phyloP scores from a whole-genome alignment of 2,329 filamentous ascomycete species.

The Fusarium annulatum region DNA sequence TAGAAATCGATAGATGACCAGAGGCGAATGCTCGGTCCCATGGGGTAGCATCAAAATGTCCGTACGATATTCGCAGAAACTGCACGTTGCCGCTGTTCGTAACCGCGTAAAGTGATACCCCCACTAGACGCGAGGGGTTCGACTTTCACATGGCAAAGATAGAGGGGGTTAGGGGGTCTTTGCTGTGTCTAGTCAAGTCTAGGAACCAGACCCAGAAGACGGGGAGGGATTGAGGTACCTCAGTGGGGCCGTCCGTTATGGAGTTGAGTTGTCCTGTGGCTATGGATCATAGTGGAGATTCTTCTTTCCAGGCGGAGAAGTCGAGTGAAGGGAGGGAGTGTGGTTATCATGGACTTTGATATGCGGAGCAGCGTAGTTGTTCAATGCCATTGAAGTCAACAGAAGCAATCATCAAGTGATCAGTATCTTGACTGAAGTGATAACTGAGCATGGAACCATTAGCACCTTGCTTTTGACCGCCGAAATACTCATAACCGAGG shows the following conservation, averaged over 20 bases:
- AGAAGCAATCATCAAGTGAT: not conserved
- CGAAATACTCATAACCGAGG: not conserved
- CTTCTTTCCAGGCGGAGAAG: constrained; percentile 13
- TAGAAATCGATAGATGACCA: not conserved
- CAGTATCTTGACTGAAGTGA: not conserved
- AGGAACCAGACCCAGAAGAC: constrained; percentile 29
- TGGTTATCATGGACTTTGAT: constrained; percentile 35
- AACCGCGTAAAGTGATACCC: constrained; percentile 24
- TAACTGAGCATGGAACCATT: not conserved
- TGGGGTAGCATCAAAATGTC: not conserved
- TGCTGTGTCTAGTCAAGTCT: constrained; percentile 31
- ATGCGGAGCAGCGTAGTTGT: constrained; percentile 2
- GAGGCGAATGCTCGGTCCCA: not conserved
- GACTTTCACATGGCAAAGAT: constrained; percentile 37
- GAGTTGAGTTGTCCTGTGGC: constrained; percentile 28
- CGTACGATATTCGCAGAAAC: constrained; percentile 1
- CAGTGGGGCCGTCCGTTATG: constrained; percentile 42
- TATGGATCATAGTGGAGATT: constrained; percentile 22
- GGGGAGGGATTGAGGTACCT: not conserved
- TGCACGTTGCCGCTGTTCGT: constrained; percentile 31
- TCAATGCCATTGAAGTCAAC: constrained; percentile 1
- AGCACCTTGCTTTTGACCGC: not conserved
- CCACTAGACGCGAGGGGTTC: constrained; percentile 18
- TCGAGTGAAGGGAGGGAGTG: constrained; percentile 34
- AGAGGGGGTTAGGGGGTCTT: constrained; percentile 1